These are phyloP conservation scores for Naganishia liquefaciens DNA, from an alignment of 1,284 basidiomycete genomes.

Conservation along the genomic window DNA sequence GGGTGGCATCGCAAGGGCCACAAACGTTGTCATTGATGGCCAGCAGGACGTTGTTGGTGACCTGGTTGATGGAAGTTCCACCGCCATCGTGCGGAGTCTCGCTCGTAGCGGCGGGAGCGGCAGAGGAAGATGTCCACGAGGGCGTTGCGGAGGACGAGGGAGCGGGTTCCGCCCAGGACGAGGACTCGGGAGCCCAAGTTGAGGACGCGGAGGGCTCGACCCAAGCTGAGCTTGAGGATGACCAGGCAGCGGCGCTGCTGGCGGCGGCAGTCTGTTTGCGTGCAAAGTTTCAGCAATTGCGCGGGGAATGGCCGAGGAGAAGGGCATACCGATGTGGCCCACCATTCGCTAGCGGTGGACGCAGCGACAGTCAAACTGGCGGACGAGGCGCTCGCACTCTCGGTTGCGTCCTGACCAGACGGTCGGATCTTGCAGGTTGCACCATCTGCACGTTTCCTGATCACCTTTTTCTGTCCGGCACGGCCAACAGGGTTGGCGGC, in stretches of 20 bases:
- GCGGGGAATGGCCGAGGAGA: too few relatives aligned
- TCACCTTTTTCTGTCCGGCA: conserved; percentile 18
- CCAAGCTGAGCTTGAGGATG: conserved; percentile 24
- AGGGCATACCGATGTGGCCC: conserved; percentile 18
- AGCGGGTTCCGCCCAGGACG: background rate
- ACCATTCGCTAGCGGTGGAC: conserved; percentile 2
- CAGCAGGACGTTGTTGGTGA: conserved; percentile 24
- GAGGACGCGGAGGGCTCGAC: conserved; percentile 14
- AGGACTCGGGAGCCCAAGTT: background rate
- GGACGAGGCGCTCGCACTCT: conserved; percentile 10
- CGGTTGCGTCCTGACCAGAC: background rate
- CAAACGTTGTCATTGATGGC: conserved; percentile 36
- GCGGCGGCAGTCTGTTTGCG: background rate
- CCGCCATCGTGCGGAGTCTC: conserved; percentile 15
- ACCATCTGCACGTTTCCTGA: conserved; percentile 22
- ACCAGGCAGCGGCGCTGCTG: conserved; percentile 6
- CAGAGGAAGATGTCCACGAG: conserved; percentile 9
- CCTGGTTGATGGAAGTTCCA: conserved; percentile 28
- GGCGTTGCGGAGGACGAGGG: background rate
- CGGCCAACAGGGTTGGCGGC: conserved; percentile 12
- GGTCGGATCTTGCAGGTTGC: conserved; percentile 6
- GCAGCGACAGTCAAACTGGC: conserved; percentile 5
- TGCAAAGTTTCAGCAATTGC: background rate
- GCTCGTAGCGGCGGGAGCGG: conserved; percentile 17
- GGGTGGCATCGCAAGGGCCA: conserved; percentile 41